Percentiles rank a stretch among this genome's conserved stretches.
Evolutionary conservation across 768 basidiomycete species (phyloP).

Genomic region (Hypsizygus marmoreus): DNA sequence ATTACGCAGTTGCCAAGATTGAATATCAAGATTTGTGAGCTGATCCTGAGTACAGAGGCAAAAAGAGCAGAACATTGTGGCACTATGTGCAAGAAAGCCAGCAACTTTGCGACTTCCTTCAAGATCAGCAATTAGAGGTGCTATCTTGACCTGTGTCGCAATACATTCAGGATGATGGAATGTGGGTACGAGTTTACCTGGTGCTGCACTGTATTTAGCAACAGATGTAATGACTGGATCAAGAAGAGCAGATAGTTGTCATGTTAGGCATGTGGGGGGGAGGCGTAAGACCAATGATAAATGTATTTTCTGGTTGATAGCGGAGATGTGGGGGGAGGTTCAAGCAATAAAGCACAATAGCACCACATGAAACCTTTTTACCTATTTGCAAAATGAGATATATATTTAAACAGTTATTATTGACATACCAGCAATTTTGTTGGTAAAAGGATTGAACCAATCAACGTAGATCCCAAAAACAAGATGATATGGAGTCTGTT

Average conservation of each 20-base stretch:
- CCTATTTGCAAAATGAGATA: conserved; percentile 4
- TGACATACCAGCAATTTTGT: conserved; percentile 30
- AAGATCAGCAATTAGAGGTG: conserved; percentile 25
- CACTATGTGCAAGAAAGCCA: conserved; percentile 17
- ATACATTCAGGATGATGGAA: conserved; percentile 14
- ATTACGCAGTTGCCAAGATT: conserved; percentile 18
- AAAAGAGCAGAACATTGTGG: conserved; percentile 15
- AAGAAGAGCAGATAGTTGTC: conserved; percentile 20
- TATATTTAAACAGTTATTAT: neutral
- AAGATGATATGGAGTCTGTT: conserved; percentile 17
- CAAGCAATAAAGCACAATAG: conserved; percentile 32
- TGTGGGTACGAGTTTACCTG: conserved; percentile 15
- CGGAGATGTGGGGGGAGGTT: conserved; percentile 33
- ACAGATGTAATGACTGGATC: conserved; percentile 15
- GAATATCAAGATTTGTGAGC: conserved; percentile 20
- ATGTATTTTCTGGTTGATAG: conserved; percentile 32
- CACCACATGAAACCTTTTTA: conserved; percentile 24
- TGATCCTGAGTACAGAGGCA: conserved; percentile 17
- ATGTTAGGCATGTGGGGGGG: conserved; percentile 29
- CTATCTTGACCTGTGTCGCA: conserved; percentile 13
- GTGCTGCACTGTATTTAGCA: conserved; percentile 10
- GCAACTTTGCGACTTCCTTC: conserved; percentile 23
- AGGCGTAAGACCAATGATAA: conserved; percentile 32
- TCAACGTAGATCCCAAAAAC: conserved; percentile 31
- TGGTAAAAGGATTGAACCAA: conserved; percentile 37